A percentile compares a stretch with the other conserved stretches of the same genome.
These are phyloP conservation scores for Podaxis sp. DNA, from an alignment of 768 basidiomycete species.

Conservation along the genomic window DNA sequence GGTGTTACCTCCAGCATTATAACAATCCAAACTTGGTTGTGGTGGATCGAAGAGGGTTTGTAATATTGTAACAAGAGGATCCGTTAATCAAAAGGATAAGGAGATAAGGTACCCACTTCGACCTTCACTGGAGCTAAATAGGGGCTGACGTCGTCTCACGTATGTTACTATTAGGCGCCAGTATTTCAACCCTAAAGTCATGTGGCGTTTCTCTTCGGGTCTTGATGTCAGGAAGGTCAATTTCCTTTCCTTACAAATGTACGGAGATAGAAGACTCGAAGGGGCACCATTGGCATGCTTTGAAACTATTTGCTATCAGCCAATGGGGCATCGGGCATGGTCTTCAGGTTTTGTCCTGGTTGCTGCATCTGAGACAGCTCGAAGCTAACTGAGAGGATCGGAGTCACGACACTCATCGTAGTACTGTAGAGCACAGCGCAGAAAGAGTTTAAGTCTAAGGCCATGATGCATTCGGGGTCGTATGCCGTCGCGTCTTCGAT, in stretches of 20 bases:
- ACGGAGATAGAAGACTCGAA: background rate
- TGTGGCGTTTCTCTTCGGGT: constrained; percentile 6
- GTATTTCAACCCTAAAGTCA: background rate
- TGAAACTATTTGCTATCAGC: too few relatives aligned
- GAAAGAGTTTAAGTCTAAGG: too few relatives aligned
- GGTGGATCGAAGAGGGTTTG: background rate
- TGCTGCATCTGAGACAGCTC: too few relatives aligned
- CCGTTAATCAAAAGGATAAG: background rate
- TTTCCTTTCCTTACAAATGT: background rate
- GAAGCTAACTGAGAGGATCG: too few relatives aligned
- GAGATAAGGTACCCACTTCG: background rate
- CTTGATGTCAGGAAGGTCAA: background rate
- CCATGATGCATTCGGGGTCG: too few relatives aligned
- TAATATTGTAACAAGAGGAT: background rate
- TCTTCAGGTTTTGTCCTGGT: too few relatives aligned
- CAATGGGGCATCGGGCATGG: too few relatives aligned
- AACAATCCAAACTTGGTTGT: background rate
- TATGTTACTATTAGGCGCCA: background rate
- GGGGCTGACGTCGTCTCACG: background rate
- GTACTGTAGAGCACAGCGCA: too few relatives aligned
- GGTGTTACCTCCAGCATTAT: constrained; percentile 3
- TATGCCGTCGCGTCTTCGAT: too few relatives aligned
- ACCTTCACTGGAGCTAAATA: background rate
- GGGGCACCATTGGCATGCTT: background rate
- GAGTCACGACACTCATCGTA: too few relatives aligned